phyloP scores from a whole-genome alignment of 768 basidiomycete species.

The Rhizopogon vesiculosus region DNA sequence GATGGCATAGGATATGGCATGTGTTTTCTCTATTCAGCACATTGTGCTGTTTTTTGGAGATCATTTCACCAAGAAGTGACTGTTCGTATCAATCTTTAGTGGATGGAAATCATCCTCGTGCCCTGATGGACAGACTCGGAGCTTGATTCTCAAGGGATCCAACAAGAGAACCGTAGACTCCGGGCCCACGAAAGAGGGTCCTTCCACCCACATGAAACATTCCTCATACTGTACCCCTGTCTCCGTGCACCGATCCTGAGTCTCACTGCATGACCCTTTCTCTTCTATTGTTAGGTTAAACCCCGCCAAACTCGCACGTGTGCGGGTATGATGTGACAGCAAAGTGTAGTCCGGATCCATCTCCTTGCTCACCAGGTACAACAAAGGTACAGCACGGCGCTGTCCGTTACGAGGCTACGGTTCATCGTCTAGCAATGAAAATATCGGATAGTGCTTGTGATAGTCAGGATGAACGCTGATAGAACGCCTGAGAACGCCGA shows the following conservation, averaged over 20 bases:
- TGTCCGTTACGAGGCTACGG: neutral
- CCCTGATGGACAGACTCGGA: neutral
- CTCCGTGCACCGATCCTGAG: neutral
- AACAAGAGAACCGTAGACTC: neutral
- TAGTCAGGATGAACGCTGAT: neutral
- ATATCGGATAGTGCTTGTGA: neutral
- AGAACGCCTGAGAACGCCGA: no score
- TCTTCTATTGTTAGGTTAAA: neutral
- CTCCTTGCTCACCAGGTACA: neutral
- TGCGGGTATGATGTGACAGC: neutral
- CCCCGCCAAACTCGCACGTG: neutral
- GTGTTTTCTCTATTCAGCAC: neutral
- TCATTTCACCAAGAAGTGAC: no score
- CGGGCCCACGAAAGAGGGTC: neutral
- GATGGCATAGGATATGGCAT: neutral
- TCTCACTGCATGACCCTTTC: neutral
- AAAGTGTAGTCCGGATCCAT: neutral
- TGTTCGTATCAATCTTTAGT: neutral
- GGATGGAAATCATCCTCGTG: neutral
- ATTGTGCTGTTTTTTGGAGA: neutral
- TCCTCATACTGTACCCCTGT: neutral
- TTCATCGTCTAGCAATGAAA: neutral
- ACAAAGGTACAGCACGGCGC: neutral
- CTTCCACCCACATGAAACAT: neutral
- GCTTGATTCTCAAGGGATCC: neutral